phyloP scores from a whole-genome alignment of 139 green algal species.

The Closterium sp. region DNA sequence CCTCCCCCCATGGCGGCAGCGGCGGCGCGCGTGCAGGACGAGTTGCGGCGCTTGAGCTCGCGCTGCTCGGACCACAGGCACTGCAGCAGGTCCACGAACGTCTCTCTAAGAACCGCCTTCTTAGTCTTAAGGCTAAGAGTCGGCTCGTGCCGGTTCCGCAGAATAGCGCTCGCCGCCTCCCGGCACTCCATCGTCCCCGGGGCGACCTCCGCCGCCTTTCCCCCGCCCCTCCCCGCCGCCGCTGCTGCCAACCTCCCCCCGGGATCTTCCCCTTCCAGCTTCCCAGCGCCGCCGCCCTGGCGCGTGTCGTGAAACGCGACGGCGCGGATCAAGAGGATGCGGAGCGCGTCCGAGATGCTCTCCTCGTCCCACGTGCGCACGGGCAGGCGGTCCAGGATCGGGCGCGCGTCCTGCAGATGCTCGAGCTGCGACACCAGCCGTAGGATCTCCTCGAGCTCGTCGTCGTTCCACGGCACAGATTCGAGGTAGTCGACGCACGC shows the following conservation, averaged over 20 bases:
- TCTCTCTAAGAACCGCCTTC: neutral
- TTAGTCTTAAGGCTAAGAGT: neutral
- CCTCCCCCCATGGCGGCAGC: neutral
- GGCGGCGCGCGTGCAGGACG: neutral
- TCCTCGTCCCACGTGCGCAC: slow-evolving; percentile 14
- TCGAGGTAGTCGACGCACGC: slow-evolving; percentile 7
- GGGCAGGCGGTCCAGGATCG: neutral
- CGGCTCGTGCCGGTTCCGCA: neutral
- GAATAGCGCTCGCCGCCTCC: neutral
- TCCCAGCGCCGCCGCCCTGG: neutral
- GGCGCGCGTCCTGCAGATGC: neutral
- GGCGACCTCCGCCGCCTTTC: neutral
- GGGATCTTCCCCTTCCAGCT: neutral
- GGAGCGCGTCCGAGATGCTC: slow-evolving; percentile 9
- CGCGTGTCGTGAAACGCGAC: slow-evolving; percentile 5
- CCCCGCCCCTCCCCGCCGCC: neutral
- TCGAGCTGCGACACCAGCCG: neutral
- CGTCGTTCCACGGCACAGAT: slow-evolving; percentile 2
- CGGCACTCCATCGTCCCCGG: neutral
- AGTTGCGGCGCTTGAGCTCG: neutral
- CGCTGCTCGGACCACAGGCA: slow-evolving; percentile 6
- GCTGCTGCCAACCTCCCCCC: neutral
- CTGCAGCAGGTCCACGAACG: slow-evolving; percentile 1
- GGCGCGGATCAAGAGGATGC: neutral
- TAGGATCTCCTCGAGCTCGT: slow-evolving; percentile 7